Conservation (phyloP, 345 rosid species). For the Excoecaria cochinchinensis region DNA sequence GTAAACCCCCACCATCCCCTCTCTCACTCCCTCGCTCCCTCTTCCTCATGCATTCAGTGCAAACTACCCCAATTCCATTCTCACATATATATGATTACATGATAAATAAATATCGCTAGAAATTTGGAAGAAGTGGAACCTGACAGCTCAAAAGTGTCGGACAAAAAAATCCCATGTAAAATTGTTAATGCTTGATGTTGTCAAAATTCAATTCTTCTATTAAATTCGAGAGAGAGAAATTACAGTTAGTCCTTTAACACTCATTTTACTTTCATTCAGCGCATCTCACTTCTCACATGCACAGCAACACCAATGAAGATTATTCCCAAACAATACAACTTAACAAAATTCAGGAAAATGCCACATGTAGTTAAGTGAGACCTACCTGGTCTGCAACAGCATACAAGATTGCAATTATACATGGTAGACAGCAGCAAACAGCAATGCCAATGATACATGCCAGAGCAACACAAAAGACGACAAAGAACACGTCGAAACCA, state of each 20-base stretch:
- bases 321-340: neutral
- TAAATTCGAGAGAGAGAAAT: neutral
- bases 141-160: neutral
- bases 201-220: neutral
- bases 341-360: neutral
- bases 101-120: neutral
- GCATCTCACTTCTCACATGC: neutral
- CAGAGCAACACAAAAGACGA: conserved; percentile 88
- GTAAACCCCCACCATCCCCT: neutral
- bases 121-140: neutral
- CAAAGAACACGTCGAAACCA: conserved; percentile 96
- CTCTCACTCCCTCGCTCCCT: neutral
- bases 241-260: neutral
- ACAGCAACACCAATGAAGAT: neutral
- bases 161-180: neutral
- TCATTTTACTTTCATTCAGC: neutral
- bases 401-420: conserved; percentile 91
- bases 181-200: neutral
- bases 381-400: conserved; percentile 94
- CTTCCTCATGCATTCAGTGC: neutral
- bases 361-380: neutral
- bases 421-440: conserved; percentile 98
- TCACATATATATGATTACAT: neutral
- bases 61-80: neutral
- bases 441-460: conserved; percentile 96